Base-by-base conservation (phyloP, 495 filamentous ascomycete genomes). In the Aspergillus ellipticus region DNA sequence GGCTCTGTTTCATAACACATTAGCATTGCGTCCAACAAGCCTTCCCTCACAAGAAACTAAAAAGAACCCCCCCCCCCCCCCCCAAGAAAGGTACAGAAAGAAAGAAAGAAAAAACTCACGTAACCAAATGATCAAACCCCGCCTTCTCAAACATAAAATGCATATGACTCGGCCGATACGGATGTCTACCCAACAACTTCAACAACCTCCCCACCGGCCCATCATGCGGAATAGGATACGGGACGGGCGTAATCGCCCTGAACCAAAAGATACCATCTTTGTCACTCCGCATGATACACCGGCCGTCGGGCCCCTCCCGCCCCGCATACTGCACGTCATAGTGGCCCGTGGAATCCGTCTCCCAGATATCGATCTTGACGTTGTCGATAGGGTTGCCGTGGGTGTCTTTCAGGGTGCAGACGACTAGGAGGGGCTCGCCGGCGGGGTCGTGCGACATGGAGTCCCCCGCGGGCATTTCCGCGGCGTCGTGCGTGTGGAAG, bases 81-180 rank as follows among this genome's bases (percentile, higher is more conserved):
- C 56, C 37, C 33, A 22, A 13, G n/a, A 10, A 28, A 19, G 42
- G 52, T 28, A 61, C 16, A 39, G 22, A 49, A 50, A 28, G 2
- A 33, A 43, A 35, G 49, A 5, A 33, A 48, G 17, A 31, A n/a
- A 19, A 21, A 55, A 82, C 85, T 57, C 71, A 91, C 87, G 92
- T 97, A 62, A 96, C 84, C 61, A 97, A 74, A 64, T 88, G 81
- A 71, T 96, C 90, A 69, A 86, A 96, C 0, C 85, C 90, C 70
- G 78, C 74, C 77, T 92, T 95, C 68, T 87, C 82, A 72, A 96
- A 95, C 89, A 96, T 94, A 65, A 96, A 96, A 74, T 96, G 92
- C 79, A 96, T 85, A 76, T 97, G 92, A 43, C 85, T 85, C 22
- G 92, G 92, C 37, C 92, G 74, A 74, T 84, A 96, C 56, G 86